Percentiles rank a stretch among this genome's conserved stretches.
Conservation (phyloP, 2,329 filamentous ascomycete species). For the Scopulariopsis brevicaulis region DNA sequence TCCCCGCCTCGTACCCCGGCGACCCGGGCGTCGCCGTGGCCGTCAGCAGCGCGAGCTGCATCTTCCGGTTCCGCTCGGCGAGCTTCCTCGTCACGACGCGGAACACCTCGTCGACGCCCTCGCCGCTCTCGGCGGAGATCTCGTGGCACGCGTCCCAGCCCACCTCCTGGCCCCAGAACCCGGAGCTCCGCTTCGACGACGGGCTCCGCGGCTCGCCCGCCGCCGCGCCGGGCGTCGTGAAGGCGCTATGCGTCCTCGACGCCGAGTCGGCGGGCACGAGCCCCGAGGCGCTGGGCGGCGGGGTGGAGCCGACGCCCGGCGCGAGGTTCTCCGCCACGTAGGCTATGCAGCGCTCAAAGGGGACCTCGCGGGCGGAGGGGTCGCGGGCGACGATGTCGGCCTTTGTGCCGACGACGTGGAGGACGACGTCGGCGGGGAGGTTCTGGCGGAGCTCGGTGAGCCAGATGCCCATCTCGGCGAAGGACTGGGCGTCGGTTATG, state of each 20-base stretch:
- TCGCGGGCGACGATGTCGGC: slow-evolving; percentile 83
- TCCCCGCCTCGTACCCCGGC: slow-evolving; percentile 31
- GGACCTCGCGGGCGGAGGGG: slow-evolving; percentile 67
- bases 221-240: slow-evolving; percentile 6
- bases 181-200: slow-evolving; percentile 55
- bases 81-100: slow-evolving; percentile 54
- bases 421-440: slow-evolving; percentile 64
- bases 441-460: slow-evolving; percentile 74
- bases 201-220: slow-evolving; percentile 44
- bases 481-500: slow-evolving; percentile 77
- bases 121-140: slow-evolving; percentile 85
- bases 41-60: slow-evolving; percentile 46
- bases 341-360: slow-evolving; percentile 90
- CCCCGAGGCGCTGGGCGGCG: slow-evolving; percentile 47
- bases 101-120: slow-evolving; percentile 95
- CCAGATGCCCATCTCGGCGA: slow-evolving; percentile 89
- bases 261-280: slow-evolving; percentile 12
- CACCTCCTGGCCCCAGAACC: slow-evolving; percentile 84
- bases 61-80: slow-evolving; percentile 52
- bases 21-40: slow-evolving; percentile 40
- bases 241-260: slow-evolving; percentile 8
- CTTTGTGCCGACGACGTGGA: slow-evolving; percentile 94
- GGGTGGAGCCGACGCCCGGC: slow-evolving; percentile 55
- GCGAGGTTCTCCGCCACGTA: slow-evolving; percentile 90
- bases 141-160: slow-evolving; percentile 98